Conservation (phyloP, 2,329 filamentous ascomycete genomes). For the Botryotinia globosa region DNA sequence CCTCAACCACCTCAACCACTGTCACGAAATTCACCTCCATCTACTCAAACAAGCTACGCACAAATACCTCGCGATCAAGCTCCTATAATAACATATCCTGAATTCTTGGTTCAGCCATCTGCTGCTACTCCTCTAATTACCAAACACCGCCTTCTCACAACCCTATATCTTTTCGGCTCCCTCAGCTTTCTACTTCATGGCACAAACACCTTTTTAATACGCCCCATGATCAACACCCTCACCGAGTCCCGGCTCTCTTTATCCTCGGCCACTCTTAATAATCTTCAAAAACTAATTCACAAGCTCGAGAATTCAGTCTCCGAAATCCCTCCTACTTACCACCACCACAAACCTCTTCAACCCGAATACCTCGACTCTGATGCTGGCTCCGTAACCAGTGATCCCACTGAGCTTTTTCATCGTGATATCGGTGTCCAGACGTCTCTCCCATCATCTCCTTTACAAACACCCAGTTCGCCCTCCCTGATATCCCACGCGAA, state of each 20-base stretch:
- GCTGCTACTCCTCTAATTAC: conserved; percentile 60
- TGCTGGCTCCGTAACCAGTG: conserved; percentile 40
- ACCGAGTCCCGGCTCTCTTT: conserved; percentile 53
- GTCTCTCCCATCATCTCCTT: conserved; percentile 44
- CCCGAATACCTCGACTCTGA: conserved; percentile 44
- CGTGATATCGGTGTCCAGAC: conserved; percentile 80
- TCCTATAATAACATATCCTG: conserved; percentile 67
- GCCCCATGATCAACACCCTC: conserved; percentile 54
- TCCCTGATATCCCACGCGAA: conserved; percentile 31
- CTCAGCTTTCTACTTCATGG: conserved; percentile 67
- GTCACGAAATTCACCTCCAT: background rate
- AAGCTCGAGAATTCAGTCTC: conserved; percentile 58
- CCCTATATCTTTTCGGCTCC: conserved; percentile 56
- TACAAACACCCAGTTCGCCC: conserved; percentile 27
- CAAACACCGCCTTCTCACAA: conserved; percentile 55
- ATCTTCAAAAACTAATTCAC: conserved; percentile 50
- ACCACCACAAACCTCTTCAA: conserved; percentile 26
- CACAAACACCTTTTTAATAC: conserved; percentile 65
- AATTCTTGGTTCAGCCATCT: conserved; percentile 60
- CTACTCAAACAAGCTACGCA: conserved; percentile 41
- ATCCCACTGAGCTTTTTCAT: conserved; percentile 77
- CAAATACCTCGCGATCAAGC: conserved; percentile 43
- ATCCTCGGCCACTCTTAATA: conserved; percentile 46
- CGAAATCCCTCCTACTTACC: conserved; percentile 49
- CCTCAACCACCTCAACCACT: conserved; percentile 1